A percentile compares a stretch with the other conserved stretches of the same genome.
Evolutionary conservation across 1,284 basidiomycete species (phyloP).

Genomic region (Tilletia setariae): DNA sequence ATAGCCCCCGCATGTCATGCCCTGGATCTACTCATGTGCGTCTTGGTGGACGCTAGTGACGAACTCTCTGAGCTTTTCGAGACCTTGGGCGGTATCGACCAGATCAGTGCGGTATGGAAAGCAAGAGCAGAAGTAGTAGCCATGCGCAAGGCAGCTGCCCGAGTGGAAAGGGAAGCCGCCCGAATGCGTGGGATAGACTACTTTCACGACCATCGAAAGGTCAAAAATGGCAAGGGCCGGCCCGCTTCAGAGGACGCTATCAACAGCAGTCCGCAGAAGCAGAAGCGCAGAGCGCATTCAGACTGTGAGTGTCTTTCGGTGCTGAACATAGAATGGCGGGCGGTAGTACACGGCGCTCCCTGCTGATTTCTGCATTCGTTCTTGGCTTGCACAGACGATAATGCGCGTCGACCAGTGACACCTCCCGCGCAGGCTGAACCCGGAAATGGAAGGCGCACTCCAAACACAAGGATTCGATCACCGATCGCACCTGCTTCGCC

Average conservation of each 20-base stretch:
- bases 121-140: conserved; percentile 2
- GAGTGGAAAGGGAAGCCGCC: conserved; percentile 4
- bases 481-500: not conserved
- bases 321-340: no score
- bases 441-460: no score
- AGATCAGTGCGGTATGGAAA: conserved; percentile 11
- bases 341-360: no score
- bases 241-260: not conserved
- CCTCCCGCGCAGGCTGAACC: no score
- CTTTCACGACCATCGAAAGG: not conserved
- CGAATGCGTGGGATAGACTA: not conserved
- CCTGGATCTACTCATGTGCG: conserved; percentile 6
- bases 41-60: conserved; percentile 5
- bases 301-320: not conserved
- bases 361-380: no score
- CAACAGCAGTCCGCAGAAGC: not conserved
- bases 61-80: not conserved
- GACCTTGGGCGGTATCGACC: conserved; percentile 7
- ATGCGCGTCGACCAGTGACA: no score
- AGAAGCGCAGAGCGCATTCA: not conserved
- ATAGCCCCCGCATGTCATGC: conserved; percentile 9
- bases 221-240: not conserved
- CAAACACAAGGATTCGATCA: no score
- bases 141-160: conserved; percentile 6
- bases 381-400: no score